These are phyloP conservation scores for Aspergillus nanangensis DNA, from an alignment of 495 filamentous ascomycete species.

Conservation along the genomic window DNA sequence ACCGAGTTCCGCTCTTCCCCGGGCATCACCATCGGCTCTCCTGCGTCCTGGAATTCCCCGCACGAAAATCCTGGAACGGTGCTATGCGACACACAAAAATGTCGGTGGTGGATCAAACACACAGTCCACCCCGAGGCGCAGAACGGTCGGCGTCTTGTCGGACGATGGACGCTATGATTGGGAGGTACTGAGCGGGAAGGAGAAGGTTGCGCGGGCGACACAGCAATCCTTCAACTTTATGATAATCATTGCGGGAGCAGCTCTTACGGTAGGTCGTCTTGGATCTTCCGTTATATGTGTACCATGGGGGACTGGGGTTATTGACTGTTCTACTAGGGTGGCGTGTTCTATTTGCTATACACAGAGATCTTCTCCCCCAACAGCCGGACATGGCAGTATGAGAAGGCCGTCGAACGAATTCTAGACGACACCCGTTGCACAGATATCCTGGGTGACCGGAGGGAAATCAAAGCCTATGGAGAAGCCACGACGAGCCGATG, in stretches of 20 bases:
- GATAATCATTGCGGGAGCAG: conserved; percentile 68
- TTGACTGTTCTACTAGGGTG: conserved; percentile 47
- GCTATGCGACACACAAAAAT: conserved; percentile 53
- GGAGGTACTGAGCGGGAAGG: conserved; percentile 63
- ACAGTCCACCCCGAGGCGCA: conserved; percentile 37
- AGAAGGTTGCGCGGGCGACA: conserved; percentile 82
- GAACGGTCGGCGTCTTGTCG: conserved; percentile 72
- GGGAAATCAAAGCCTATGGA: conserved; percentile 77
- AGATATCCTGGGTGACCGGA: conserved; percentile 68
- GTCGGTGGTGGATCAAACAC: conserved; percentile 23
- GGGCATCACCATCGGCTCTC: conserved; percentile 11
- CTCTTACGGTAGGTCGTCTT: conserved; percentile 57
- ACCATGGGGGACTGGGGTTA: conserved; percentile 5
- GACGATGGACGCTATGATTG: conserved; percentile 79
- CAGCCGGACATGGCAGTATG: conserved; percentile 83
- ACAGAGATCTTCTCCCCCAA: conserved; percentile 82
- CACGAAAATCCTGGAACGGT: conserved; percentile 22
- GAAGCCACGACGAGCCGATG: conserved; percentile 80
- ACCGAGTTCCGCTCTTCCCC: conserved; percentile 13
- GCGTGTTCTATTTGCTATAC: conserved; percentile 74
- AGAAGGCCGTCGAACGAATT: conserved; percentile 77
- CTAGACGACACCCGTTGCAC: conserved; percentile 64
- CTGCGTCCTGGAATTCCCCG: conserved; percentile 19
- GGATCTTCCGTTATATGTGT: not conserved
- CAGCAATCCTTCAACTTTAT: conserved; percentile 88